Conservation (phyloP, 495 filamentous ascomycete species). For the Penicillium fimorum region DNA sequence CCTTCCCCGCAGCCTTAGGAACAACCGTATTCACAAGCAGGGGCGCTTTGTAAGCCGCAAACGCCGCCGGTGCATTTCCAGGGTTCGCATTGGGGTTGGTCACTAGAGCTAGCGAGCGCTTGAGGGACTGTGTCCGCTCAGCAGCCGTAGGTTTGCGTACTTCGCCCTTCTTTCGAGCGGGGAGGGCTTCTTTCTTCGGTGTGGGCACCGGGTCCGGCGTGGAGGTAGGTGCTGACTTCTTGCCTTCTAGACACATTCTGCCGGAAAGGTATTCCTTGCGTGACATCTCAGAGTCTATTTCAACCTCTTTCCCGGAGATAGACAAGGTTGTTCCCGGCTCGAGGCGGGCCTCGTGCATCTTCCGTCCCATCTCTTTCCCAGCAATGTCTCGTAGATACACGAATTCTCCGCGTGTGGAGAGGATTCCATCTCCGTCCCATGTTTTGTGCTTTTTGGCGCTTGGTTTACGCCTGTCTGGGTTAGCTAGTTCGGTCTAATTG, state of each 20-base stretch:
- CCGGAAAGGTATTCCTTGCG: conserved; percentile 64
- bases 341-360: conserved; percentile 52
- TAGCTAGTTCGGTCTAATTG: neutral
- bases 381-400: conserved; percentile 63
- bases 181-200: conserved; percentile 25
- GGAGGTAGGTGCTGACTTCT: conserved; percentile 8
- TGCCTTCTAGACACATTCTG: conserved; percentile 44
- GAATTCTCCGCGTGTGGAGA: conserved; percentile 56
- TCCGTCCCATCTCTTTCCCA: conserved; percentile 66
- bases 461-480: conserved; percentile 61
- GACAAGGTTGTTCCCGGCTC: conserved; percentile 62
- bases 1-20: conserved; percentile 40
- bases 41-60: conserved; percentile 59
- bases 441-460: conserved; percentile 81
- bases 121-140: conserved; percentile 19
- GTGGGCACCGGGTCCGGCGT: neutral
- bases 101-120: conserved; percentile 18
- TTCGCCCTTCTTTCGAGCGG: conserved; percentile 18
- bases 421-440: conserved; percentile 81
- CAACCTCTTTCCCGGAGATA: conserved; percentile 70
- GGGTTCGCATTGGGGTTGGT: conserved; percentile 28
- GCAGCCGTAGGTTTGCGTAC: conserved; percentile 9
- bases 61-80: conserved; percentile 23
- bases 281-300: conserved; percentile 64
- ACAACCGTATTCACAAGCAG: conserved; percentile 55